These are phyloP conservation scores for Ehretia macrophylla DNA, from an alignment of 257 asterid species.

Conservation along the genomic window DNA sequence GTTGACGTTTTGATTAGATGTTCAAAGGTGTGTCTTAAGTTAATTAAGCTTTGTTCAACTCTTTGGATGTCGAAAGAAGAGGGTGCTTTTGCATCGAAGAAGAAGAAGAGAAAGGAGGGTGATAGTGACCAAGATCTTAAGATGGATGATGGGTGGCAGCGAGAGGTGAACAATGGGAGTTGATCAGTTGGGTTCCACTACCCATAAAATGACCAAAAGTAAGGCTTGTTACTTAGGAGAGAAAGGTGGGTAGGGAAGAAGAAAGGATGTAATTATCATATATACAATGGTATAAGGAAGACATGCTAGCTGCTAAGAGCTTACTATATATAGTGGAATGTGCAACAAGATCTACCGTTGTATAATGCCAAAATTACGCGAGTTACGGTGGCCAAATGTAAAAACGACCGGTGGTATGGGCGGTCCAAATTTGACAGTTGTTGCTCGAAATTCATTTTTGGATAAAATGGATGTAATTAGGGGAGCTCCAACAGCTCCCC, in stretches of 20 bases:
- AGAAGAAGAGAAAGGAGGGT: slow-evolving; percentile 7
- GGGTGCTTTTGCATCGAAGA: too few relatives aligned
- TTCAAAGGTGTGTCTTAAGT: background rate
- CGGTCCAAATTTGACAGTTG: background rate
- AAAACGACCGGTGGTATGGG: background rate
- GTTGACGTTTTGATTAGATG: background rate
- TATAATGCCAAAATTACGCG: slow-evolving; percentile 13
- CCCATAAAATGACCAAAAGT: slow-evolving; percentile 10
- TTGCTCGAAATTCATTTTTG: too few relatives aligned
- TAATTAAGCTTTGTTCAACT: too few relatives aligned
- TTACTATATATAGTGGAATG: background rate
- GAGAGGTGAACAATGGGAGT: slow-evolving; percentile 14
- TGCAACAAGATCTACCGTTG: slow-evolving; percentile 9
- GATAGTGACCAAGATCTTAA: slow-evolving; percentile 11
- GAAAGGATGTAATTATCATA: background rate
- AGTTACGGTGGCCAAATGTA: background rate
- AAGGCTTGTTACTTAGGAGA: background rate
- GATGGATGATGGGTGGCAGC: slow-evolving; percentile 1
- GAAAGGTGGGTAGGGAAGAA: slow-evolving; percentile 3
- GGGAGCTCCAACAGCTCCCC: too few relatives aligned
- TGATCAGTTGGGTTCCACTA: slow-evolving; percentile 12
- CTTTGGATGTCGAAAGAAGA: background rate
- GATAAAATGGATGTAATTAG: too few relatives aligned
- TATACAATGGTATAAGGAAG: background rate
- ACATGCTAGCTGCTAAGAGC: background rate